phyloP scores from a whole-genome alignment of 176 grass and related monocot species.

The Juncus inflexus region DNA sequence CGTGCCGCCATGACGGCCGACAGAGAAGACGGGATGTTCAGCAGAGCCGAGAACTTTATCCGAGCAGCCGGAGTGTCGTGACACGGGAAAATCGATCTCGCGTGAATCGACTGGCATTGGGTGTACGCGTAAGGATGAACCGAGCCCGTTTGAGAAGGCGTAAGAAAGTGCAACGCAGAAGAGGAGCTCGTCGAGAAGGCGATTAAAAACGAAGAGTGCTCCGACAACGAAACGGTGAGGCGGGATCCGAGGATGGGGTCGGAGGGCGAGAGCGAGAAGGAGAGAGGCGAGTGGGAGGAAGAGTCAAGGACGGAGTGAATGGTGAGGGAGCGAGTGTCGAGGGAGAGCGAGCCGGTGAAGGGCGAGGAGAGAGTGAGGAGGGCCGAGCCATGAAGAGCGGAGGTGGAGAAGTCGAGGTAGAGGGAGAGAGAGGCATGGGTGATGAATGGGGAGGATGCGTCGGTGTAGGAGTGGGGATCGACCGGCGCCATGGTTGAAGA shows the following conservation, averaged over 20 bases:
- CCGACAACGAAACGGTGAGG: background rate
- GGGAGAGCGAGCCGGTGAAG: constrained; percentile 2
- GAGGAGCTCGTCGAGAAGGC: constrained; percentile 18
- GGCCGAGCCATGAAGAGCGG: constrained; percentile 31
- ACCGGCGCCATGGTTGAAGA: constrained; percentile 52
- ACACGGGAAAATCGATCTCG: constrained; percentile 83
- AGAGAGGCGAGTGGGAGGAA: background rate
- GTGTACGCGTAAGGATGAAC: constrained; percentile 57
- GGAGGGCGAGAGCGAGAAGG: constrained; percentile 1
- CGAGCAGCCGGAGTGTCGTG: constrained; percentile 79
- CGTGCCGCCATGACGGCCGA: constrained; percentile 75
- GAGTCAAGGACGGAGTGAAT: constrained; percentile 6
- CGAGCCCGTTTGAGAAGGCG: background rate
- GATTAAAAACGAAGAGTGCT: background rate
- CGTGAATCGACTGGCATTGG: constrained; percentile 92
- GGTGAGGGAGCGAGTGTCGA: constrained; percentile 23
- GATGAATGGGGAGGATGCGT: constrained; percentile 30
- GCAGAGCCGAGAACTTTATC: constrained; percentile 55
- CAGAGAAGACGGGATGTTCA: constrained; percentile 67
- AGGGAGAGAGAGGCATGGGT: constrained; percentile 51
- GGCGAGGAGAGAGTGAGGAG: constrained; percentile 22
- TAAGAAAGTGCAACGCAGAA: constrained; percentile 7
- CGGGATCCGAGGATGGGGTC: constrained; percentile 8
- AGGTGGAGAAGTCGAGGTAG: constrained; percentile 80
- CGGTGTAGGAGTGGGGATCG: constrained; percentile 88